phyloP scores from a whole-genome alignment of 495 filamentous ascomycete species.

The Penicillium desertorum region DNA sequence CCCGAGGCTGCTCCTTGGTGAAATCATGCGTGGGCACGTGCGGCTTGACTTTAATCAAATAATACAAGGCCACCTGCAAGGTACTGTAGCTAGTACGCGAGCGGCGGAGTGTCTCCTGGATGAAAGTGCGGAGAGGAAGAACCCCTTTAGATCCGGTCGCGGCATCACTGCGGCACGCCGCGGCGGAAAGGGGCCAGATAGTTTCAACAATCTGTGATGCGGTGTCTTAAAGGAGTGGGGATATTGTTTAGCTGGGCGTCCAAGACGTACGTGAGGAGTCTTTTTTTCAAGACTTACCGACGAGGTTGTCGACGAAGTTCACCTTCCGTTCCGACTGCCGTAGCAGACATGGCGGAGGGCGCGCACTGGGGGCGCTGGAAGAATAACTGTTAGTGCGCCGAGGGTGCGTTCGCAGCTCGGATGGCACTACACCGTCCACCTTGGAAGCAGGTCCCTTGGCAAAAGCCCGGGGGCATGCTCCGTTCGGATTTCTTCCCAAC shows the following conservation, averaged over 20 bases:
- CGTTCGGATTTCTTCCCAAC: slow-evolving; percentile 24
- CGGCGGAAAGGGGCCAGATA: slow-evolving; percentile 79
- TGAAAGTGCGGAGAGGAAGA: slow-evolving; percentile 88
- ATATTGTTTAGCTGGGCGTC: slow-evolving; percentile 23
- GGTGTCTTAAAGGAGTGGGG: slow-evolving; percentile 67
- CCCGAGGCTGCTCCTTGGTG: slow-evolving; percentile 81
- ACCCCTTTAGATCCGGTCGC: slow-evolving; percentile 60
- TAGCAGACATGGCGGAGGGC: slow-evolving; percentile 76
- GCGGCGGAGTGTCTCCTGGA: slow-evolving; percentile 92
- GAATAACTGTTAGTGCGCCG: slow-evolving; percentile 63
- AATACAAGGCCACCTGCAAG: slow-evolving; percentile 93
- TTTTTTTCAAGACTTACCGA: slow-evolving; percentile 72
- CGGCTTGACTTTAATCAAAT: slow-evolving; percentile 88
- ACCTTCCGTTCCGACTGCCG: slow-evolving; percentile 92
- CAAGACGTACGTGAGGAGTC: slow-evolving; percentile 13
- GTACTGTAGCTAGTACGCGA: slow-evolving; percentile 97
- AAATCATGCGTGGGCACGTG: slow-evolving; percentile 82
- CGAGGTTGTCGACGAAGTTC: slow-evolving; percentile 95
- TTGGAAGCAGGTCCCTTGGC: slow-evolving; percentile 32
- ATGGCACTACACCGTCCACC: slow-evolving; percentile 52
- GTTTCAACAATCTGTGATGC: slow-evolving; percentile 96
- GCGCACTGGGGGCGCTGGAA: slow-evolving; percentile 52
- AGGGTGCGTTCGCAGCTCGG: slow-evolving; percentile 76
- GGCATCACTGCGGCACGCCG: slow-evolving; percentile 48
- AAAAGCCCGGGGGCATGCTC: slow-evolving; percentile 30